A percentile compares a stretch with the other conserved stretches of the same genome.
These are phyloP conservation scores for Dorcoceras hygrometricum DNA, from an alignment of 257 asterid species.

Conservation along the genomic window DNA sequence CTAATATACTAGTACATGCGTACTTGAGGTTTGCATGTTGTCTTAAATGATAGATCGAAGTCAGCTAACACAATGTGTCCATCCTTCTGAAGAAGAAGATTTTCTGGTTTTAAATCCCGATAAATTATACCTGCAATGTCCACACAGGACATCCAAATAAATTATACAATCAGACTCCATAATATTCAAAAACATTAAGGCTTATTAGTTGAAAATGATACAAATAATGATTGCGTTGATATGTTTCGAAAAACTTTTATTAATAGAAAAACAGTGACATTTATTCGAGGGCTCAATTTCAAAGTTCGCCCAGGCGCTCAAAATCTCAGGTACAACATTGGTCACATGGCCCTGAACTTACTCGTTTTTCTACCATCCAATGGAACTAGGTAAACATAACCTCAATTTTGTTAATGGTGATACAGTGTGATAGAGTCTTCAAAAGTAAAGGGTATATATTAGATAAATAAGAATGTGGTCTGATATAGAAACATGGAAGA, in stretches of 20 bases:
- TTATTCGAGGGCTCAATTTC: too few species aligned
- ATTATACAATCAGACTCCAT: constrained; percentile 22
- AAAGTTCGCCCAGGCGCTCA: too few species aligned
- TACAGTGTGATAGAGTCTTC: not conserved
- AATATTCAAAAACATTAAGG: too few species aligned
- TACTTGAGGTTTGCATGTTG: constrained; percentile 61
- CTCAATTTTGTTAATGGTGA: not conserved
- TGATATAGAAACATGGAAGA: not conserved
- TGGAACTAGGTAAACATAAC: not conserved
- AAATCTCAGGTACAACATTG: too few species aligned
- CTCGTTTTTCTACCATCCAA: not conserved
- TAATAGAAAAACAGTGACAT: too few species aligned
- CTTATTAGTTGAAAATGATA: too few species aligned
- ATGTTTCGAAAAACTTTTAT: too few species aligned
- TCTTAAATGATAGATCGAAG: not conserved
- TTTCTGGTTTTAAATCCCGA: constrained; percentile 95
- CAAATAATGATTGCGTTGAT: too few species aligned
- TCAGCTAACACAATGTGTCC: constrained; percentile 31
- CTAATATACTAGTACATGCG: constrained; percentile 17
- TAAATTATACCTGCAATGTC: constrained; percentile 76
- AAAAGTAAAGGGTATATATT: not conserved
- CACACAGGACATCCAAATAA: constrained; percentile 20
- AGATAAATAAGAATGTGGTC: not conserved
- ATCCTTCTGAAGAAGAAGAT: constrained; percentile 77
- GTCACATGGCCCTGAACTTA: constrained; percentile 7